A percentile compares a stretch with the other conserved stretches of the same genome.
Conservation (phyloP, 2,329 filamentous ascomycete species). For the Fusarium floridanum region DNA sequence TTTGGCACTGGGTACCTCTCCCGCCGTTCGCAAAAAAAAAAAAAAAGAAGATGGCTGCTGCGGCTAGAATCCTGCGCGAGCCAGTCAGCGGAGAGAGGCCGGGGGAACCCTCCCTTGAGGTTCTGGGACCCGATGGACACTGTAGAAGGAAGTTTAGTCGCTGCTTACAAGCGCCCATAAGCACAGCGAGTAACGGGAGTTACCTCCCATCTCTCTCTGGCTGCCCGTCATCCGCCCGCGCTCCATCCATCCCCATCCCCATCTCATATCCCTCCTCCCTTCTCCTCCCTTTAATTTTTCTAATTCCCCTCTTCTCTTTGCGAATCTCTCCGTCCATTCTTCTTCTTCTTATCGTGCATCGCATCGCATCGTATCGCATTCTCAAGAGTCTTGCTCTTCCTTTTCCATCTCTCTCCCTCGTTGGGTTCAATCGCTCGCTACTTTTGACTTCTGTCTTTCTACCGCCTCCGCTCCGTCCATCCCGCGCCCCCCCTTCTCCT, state of each 20-base stretch:
- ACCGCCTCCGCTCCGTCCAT: conserved; percentile 17
- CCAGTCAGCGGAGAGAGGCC: conserved; percentile 1
- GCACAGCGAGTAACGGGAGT: neutral
- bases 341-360: neutral
- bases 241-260: conserved; percentile 13
- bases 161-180: neutral
- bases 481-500: neutral
- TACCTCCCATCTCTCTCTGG: neutral
- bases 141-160: neutral
- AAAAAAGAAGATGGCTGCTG: neutral
- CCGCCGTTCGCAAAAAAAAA: neutral
- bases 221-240: neutral
- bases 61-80: neutral
- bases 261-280: conserved; percentile 15
- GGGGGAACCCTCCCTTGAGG: neutral
- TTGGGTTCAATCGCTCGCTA: conserved; percentile 40
- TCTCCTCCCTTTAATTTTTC: conserved; percentile 15
- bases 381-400: conserved; percentile 10
- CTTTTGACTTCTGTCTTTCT: conserved; percentile 15
- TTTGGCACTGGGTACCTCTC: conserved; percentile 4
- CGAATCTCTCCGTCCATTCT: neutral
- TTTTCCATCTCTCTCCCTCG: conserved; percentile 28
- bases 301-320: conserved; percentile 9
- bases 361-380: conserved; percentile 16
- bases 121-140: neutral